A percentile compares a stretch with the other conserved stretches of the same genome.
Conservation (phyloP, 177 flowering plant species). For the Vitis hybrid region DNA sequence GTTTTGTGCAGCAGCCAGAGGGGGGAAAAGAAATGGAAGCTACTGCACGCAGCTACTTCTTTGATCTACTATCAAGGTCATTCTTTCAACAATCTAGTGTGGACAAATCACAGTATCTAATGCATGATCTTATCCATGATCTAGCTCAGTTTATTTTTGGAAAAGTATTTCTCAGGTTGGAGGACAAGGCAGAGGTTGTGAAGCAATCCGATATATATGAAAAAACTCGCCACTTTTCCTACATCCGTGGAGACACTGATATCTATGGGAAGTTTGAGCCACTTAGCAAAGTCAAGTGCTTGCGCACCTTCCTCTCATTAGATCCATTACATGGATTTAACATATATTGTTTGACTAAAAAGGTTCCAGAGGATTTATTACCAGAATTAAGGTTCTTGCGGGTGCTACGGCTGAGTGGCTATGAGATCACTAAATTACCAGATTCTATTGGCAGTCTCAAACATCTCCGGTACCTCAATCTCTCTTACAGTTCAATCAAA, state of each 20-base stretch:
- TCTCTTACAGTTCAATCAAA: background rate
- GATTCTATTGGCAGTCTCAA: background rate
- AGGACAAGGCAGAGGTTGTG: background rate
- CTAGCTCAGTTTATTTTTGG: background rate
- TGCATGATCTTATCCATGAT: constrained; percentile 13
- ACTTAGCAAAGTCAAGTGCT: background rate
- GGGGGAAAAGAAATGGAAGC: constrained; percentile 1
- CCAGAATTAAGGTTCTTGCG: constrained; percentile 2
- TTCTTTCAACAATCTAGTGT: constrained; percentile 9
- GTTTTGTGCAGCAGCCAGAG: constrained; percentile 5
- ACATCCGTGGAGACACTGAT: background rate
- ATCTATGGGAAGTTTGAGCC: background rate
- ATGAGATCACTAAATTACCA: constrained; percentile 5
- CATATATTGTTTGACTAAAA: background rate
- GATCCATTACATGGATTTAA: background rate
- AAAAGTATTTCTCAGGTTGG: background rate
- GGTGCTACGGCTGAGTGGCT: constrained; percentile 5
- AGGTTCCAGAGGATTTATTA: constrained; percentile 8
- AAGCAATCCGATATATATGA: background rate
- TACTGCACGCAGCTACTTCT: constrained; percentile 1
- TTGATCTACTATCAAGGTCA: constrained; percentile 5
- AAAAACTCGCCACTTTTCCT: constrained; percentile 8
- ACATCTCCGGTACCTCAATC: background rate
- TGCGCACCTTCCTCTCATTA: constrained; percentile 12
- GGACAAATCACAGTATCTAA: constrained; percentile 1